A percentile compares a stretch with the other conserved stretches of the same genome.
phyloP scores from a whole-genome alignment of 257 asterid species.

The Orobanche coerulescens region DNA sequence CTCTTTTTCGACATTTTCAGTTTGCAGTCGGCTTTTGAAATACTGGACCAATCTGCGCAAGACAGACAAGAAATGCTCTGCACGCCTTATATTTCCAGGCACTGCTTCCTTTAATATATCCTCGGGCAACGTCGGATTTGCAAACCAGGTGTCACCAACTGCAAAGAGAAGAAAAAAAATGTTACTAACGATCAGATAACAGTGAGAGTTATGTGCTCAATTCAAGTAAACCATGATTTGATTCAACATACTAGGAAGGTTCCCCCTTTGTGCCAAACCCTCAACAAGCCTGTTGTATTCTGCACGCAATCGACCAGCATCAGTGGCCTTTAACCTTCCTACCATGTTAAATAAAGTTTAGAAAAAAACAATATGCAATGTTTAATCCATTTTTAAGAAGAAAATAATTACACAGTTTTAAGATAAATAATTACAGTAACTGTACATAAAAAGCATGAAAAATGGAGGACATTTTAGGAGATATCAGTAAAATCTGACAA shows the following conservation, averaged over 20 bases:
- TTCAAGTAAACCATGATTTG: conserved; percentile 8
- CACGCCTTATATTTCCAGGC: conserved; percentile 95
- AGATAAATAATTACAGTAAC: conserved; percentile 2
- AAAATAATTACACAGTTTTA: neutral
- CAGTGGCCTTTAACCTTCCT: conserved; percentile 99
- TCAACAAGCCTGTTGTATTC: conserved; percentile 94
- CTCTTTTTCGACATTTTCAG: conserved; percentile 94
- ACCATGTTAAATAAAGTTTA: conserved; percentile 53
- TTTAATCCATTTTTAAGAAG: neutral
- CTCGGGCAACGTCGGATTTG: conserved; percentile 86
- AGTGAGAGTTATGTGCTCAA: conserved; percentile 13
- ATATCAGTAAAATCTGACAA: conserved; percentile 6
- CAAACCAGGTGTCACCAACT: conserved; percentile 74
- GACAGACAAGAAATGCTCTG: conserved; percentile 90
- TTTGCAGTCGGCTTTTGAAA: conserved; percentile 58
- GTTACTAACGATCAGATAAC: neutral
- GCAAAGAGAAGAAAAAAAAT: conserved; percentile 25
- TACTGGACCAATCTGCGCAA: conserved; percentile 86
- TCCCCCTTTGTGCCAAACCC: conserved; percentile 88
- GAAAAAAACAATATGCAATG: conserved; percentile 22
- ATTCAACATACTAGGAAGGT: conserved; percentile 65
- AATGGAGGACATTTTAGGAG: neutral
- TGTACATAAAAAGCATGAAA: no score
- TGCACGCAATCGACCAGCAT: conserved; percentile 95
- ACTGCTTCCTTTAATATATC: conserved; percentile 95